Conservation (phyloP, 2,329 filamentous ascomycete species). For the Camillea tinctor region DNA sequence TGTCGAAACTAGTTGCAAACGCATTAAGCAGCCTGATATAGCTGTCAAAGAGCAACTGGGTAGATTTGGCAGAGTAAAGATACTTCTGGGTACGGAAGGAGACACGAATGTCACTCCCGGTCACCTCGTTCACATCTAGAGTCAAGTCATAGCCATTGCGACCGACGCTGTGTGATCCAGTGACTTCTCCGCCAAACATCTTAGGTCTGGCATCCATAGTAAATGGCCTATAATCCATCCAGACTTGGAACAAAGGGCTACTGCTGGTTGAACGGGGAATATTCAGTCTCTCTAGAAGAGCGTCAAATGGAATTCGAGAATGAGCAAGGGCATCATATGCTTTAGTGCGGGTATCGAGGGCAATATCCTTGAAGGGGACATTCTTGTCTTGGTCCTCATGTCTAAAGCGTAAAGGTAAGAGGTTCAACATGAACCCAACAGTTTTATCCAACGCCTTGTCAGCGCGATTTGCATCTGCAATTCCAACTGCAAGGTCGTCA, state of each 20-base stretch:
- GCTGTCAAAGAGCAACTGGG: conserved; percentile 7
- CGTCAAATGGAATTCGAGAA: conserved; percentile 48
- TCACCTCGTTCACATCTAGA: conserved; percentile 39
- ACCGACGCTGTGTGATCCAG: conserved; percentile 5
- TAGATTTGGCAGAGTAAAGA: conserved; percentile 2
- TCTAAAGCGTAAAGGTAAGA: conserved; percentile 44
- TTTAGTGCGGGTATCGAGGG: conserved; percentile 16
- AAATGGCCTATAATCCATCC: conserved; percentile 32
- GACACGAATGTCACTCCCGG: conserved; percentile 12
- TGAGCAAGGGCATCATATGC: conserved; percentile 39
- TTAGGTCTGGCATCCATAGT: conserved; percentile 3
- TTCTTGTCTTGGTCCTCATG: conserved; percentile 9
- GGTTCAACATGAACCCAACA: conserved; percentile 48
- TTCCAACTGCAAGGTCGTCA: conserved; percentile 41
- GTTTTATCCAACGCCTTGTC: conserved; percentile 33
- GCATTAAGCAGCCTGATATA: conserved; percentile 5
- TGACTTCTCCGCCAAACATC: conserved; percentile 5
- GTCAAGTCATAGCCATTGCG: conserved; percentile 30
- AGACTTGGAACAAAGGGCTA: conserved; percentile 49
- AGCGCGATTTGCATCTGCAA: conserved; percentile 39
- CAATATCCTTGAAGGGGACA: conserved; percentile 3
- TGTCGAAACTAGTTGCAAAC: conserved; percentile 3
- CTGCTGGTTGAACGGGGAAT: conserved; percentile 37
- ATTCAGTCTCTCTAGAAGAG: conserved; percentile 43
- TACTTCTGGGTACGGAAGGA: conserved; percentile 17